These are phyloP conservation scores for Pelargonium exstipulatum DNA, from an alignment of 441 rosid species.

Conservation along the genomic window DNA sequence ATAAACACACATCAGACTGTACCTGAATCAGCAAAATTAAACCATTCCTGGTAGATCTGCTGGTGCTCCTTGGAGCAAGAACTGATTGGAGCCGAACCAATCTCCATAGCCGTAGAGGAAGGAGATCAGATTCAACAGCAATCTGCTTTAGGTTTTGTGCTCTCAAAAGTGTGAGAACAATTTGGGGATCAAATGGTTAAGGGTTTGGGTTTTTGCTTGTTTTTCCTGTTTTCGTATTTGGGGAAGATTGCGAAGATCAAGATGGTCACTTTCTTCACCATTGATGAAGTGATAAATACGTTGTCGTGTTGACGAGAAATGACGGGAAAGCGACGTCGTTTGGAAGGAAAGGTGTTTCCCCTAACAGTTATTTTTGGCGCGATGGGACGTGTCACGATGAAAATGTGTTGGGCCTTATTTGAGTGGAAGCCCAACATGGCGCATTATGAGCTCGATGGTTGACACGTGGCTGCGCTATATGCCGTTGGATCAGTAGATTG, in stretches of 20 bases:
- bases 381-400: slow-evolving; percentile 1
- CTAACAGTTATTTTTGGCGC: slow-evolving; percentile 7
- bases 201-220: background rate
- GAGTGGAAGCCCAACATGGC: background rate
- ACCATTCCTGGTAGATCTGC: slow-evolving; percentile 75
- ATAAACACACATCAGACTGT: background rate
- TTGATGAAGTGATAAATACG: background rate
- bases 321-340: background rate
- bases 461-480: background rate
- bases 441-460: background rate
- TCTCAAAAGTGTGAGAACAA: background rate
- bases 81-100: slow-evolving; percentile 49
- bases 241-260: too few species aligned
- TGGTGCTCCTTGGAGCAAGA: slow-evolving; percentile 74
- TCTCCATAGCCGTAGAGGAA: slow-evolving; percentile 45
- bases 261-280: background rate
- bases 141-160: background rate
- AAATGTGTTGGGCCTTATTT: background rate
- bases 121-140: background rate
- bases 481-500: background rate
- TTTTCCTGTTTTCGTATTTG: background rate
- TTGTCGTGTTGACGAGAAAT: background rate
- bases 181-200: background rate
- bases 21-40: slow-evolving; percentile 77
- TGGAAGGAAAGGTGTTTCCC: background rate